phyloP scores from a whole-genome alignment of 352 stramenopile species.

The Pythium guiyangense region DNA sequence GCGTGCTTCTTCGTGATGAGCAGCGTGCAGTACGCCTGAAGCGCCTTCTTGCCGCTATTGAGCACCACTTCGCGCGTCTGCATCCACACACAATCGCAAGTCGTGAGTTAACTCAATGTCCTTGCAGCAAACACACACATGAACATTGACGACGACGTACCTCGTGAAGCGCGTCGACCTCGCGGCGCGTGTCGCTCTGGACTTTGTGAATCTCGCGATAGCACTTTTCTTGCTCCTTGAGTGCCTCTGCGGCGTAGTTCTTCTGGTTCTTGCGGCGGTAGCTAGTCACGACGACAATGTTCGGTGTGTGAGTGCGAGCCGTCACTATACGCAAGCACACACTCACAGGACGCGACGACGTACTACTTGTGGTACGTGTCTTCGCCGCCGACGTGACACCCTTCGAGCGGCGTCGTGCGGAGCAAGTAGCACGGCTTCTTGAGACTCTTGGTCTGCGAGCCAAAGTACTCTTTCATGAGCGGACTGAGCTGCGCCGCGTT shows the following conservation, averaged over 20 bases:
- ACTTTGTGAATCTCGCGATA: slow-evolving; percentile 51
- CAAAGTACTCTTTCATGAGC: slow-evolving; percentile 76
- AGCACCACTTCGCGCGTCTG: slow-evolving; percentile 67
- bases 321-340: not conserved
- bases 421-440: slow-evolving; percentile 72
- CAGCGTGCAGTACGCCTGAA: slow-evolving; percentile 68
- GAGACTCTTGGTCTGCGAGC: slow-evolving; percentile 41
- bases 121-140: not conserved
- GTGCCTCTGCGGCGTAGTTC: slow-evolving; percentile 37
- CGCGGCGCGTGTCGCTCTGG: slow-evolving; percentile 48
- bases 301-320: not conserved
- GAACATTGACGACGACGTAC: slow-evolving; percentile 12
- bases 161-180: slow-evolving; percentile 56
- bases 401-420: slow-evolving; percentile 62
- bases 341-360: slow-evolving; percentile 3
- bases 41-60: slow-evolving; percentile 59
- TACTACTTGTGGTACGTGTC: slow-evolving; percentile 81
- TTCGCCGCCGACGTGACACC: slow-evolving; percentile 71
- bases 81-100: not conserved
- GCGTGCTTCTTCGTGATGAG: slow-evolving; percentile 50
- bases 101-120: not conserved
- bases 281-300: slow-evolving; percentile 15
- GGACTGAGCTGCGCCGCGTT: slow-evolving; percentile 78
- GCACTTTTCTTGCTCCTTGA: slow-evolving; percentile 52
- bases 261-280: slow-evolving; percentile 42